These are phyloP conservation scores for Fusarium domesticum DNA, from an alignment of 2,329 filamentous ascomycete genomes.

Conservation along the genomic window DNA sequence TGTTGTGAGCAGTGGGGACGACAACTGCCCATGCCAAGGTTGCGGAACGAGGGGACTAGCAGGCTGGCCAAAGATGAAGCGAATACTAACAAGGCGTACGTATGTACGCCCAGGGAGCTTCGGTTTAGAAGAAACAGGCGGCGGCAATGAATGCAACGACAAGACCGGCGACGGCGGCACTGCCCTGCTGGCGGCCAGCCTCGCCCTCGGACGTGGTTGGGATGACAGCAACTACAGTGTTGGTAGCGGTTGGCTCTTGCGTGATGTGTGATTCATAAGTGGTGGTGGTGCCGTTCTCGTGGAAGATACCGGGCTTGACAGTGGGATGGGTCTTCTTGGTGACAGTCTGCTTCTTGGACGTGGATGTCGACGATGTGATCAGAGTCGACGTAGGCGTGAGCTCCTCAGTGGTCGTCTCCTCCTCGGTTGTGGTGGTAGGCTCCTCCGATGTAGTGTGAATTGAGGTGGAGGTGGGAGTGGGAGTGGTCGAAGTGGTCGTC, in stretches of 20 bases:
- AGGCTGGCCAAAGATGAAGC: conserved; percentile 18
- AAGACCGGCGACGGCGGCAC: conserved; percentile 51
- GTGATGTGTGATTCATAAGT: conserved; percentile 7
- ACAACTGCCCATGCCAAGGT: conserved; percentile 3
- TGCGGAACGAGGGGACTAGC: conserved; percentile 6
- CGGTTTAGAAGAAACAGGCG: conserved; percentile 44
- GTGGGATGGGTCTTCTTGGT: conserved; percentile 18
- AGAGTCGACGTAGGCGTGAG: conserved; percentile 28
- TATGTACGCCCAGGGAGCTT: conserved; percentile 1
- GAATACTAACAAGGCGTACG: conserved; percentile 6
- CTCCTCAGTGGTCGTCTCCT: conserved; percentile 14
- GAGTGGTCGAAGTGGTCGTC: conserved; percentile 16
- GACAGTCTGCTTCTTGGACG: conserved; percentile 14
- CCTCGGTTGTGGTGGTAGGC: conserved; percentile 16
- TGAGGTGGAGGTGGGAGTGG: conserved; percentile 18
- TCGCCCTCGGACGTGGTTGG: conserved; percentile 43
- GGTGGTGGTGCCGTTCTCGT: conserved; percentile 45
- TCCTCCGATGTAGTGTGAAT: conserved; percentile 7
- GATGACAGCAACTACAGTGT: conserved; percentile 29
- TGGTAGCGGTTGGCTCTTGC: conserved; percentile 22
- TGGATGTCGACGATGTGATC: conserved; percentile 23
- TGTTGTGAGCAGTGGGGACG: conserved; percentile 3
- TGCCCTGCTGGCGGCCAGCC: conserved; percentile 46
- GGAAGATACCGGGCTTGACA: conserved; percentile 49
- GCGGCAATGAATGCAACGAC: conserved; percentile 55